These are phyloP conservation scores for Chytriomyces sp. DNA, from an alignment of 192 early-diverging fungal species.

Conservation along the genomic window DNA sequence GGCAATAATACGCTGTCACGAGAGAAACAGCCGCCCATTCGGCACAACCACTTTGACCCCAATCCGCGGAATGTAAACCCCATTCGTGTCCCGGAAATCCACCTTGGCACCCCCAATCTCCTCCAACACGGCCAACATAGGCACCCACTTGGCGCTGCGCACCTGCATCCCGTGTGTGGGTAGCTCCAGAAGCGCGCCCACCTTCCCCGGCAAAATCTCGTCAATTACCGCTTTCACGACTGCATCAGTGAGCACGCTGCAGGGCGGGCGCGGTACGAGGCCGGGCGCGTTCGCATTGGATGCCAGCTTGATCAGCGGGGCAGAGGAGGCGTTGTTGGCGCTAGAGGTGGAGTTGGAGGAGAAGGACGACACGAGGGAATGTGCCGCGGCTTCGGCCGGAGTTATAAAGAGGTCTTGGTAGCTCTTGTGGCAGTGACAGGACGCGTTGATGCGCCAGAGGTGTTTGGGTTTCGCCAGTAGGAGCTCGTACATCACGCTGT, in stretches of 20 bases:
- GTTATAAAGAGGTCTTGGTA: background rate
- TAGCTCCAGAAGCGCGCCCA: conserved; percentile 26
- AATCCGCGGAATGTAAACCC: conserved; percentile 26
- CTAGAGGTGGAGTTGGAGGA: background rate
- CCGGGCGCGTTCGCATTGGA: background rate
- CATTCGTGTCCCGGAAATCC: conserved; percentile 24
- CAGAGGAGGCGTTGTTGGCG: background rate
- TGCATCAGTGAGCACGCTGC: conserved; percentile 26
- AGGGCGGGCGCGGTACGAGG: conserved; percentile 2
- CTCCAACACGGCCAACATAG: conserved; percentile 16
- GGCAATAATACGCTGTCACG: too few species aligned
- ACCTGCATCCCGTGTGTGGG: conserved; percentile 26
- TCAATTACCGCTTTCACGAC: conserved; percentile 25
- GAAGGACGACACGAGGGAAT: background rate
- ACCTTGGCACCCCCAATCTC: conserved; percentile 24
- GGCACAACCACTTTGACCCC: conserved; percentile 32
- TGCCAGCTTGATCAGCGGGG: too few species aligned
- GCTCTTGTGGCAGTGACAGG: conserved; percentile 21
- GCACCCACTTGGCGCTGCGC: conserved; percentile 10
- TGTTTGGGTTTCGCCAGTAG: conserved; percentile 20
- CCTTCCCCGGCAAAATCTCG: conserved; percentile 20
- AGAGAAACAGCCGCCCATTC: conserved; percentile 5
- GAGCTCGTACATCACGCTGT: conserved; percentile 21
- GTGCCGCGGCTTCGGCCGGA: background rate
- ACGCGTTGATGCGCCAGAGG: conserved; percentile 23